Percentiles rank a stretch among this genome's conserved stretches.
phyloP scores from a whole-genome alignment of 2,329 filamentous ascomycete species.

The Trichoderma semiorbis region DNA sequence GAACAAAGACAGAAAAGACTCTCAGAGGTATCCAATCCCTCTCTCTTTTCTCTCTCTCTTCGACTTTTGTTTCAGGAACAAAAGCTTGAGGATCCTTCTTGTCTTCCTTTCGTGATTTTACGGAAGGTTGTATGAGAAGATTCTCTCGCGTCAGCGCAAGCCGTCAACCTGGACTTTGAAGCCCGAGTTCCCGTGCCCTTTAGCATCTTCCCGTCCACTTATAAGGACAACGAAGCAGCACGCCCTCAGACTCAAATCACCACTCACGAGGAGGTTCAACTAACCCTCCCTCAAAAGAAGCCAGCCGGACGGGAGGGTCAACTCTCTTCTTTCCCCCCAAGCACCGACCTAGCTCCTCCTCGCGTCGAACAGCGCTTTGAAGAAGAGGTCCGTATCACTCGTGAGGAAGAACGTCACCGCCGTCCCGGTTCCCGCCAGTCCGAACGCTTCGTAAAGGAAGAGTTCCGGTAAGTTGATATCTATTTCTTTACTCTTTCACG shows the following conservation, averaged over 20 bases:
- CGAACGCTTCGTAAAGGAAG: constrained; percentile 49
- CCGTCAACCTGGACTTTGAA: constrained; percentile 99
- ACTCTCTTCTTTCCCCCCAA: constrained; percentile 69
- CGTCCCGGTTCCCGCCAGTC: constrained; percentile 63
- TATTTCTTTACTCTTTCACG: neutral
- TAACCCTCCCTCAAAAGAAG: constrained; percentile 66
- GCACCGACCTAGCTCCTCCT: constrained; percentile 55
- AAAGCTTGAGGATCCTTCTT: constrained; percentile 66
- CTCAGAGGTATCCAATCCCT: constrained; percentile 33
- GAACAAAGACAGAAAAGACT: constrained; percentile 35
- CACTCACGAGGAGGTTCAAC: constrained; percentile 84
- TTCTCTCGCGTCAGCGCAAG: constrained; percentile 65
- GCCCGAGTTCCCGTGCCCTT: constrained; percentile 98
- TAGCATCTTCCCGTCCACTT: constrained; percentile 99
- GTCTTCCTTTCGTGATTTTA: constrained; percentile 62
- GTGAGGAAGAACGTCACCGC: constrained; percentile 72
- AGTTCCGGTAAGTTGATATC: constrained; percentile 48
- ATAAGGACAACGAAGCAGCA: constrained; percentile 59
- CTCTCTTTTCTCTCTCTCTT: constrained; percentile 37
- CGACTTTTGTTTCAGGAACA: constrained; percentile 55
- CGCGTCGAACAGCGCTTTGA: constrained; percentile 62
- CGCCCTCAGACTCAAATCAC: constrained; percentile 50
- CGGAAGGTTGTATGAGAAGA: constrained; percentile 63
- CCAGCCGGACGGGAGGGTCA: constrained; percentile 98
- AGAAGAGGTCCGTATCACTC: constrained; percentile 81